Percentiles rank a stretch among this genome's conserved stretches.
Conservation (phyloP, 768 basidiomycete species). For the Scleroderma citrinum region DNA sequence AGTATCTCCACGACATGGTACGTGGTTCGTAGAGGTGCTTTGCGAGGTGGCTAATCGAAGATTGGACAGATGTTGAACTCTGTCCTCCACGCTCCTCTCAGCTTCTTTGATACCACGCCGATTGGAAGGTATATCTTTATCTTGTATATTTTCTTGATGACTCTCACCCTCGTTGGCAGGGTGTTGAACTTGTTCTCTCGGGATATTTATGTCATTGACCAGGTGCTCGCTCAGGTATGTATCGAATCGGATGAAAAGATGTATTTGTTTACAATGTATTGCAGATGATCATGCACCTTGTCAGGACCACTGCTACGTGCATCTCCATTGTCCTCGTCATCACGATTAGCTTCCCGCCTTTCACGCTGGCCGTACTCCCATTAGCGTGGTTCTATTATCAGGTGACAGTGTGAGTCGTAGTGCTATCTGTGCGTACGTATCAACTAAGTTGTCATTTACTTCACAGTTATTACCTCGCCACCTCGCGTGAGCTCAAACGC, state of each 20-base stretch:
- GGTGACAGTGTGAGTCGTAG: slow-evolving; percentile 64
- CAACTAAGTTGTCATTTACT: neutral
- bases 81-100: slow-evolving; percentile 76
- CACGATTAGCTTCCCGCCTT: slow-evolving; percentile 73
- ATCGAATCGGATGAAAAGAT: neutral
- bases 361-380: slow-evolving; percentile 70
- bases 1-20: slow-evolving; percentile 70
- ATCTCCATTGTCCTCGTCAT: slow-evolving; percentile 68
- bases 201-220: slow-evolving; percentile 83
- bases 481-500: slow-evolving; percentile 83
- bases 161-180: slow-evolving; percentile 28
- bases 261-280: neutral
- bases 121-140: slow-evolving; percentile 56
- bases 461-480: slow-evolving; percentile 77
- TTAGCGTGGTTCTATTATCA: slow-evolving; percentile 72
- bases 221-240: slow-evolving; percentile 62
- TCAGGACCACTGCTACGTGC: slow-evolving; percentile 57
- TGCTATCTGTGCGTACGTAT: neutral
- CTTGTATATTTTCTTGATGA: neutral
- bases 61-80: slow-evolving; percentile 62
- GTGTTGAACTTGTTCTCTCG: slow-evolving; percentile 89
- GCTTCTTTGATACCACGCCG: slow-evolving; percentile 88
- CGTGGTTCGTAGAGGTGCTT: slow-evolving; percentile 17
- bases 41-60: slow-evolving; percentile 1
- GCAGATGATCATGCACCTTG: slow-evolving; percentile 59